A percentile compares a stretch with the other conserved stretches of the same genome.
Evolutionary conservation across 129 eudicot species (phyloP).

Genomic region (Centella asiatica): DNA sequence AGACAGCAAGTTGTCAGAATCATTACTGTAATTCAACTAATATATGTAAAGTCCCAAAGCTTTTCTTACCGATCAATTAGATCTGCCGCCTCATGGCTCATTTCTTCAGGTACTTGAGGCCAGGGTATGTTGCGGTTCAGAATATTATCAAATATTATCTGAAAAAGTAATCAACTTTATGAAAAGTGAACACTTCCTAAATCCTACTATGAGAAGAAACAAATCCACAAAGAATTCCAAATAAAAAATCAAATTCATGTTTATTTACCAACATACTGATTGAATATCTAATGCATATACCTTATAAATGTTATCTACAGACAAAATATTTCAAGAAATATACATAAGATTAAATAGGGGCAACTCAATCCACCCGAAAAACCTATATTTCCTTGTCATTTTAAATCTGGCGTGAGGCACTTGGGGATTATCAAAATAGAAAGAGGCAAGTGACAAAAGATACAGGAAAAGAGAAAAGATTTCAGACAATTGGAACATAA

Average conservation of each 20-base stretch:
- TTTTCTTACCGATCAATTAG: conserved; percentile 74
- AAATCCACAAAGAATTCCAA: too few relatives aligned
- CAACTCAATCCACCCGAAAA: background rate
- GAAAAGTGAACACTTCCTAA: too few relatives aligned
- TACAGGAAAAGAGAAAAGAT: background rate
- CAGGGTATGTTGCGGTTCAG: conserved; percentile 94
- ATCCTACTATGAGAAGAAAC: too few relatives aligned
- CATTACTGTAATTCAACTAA: background rate
- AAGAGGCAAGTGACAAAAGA: background rate
- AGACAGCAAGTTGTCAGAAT: too few relatives aligned
- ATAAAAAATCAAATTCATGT: background rate
- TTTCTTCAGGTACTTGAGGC: conserved; percentile 90
- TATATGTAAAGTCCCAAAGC: background rate
- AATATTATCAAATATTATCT: conserved; percentile 94
- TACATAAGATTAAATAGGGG: background rate
- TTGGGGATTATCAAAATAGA: background rate
- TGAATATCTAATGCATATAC: too few relatives aligned
- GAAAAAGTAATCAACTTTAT: conserved; percentile 1
- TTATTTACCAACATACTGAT: background rate
- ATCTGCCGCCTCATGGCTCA: conserved; percentile 81
- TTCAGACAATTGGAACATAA: background rate
- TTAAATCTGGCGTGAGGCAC: background rate
- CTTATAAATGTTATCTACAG: too few relatives aligned
- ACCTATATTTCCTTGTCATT: background rate
- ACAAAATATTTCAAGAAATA: too few relatives aligned